Conservation (phyloP, 2,329 filamentous ascomycete genomes). For the Diaporthe humulicola region DNA sequence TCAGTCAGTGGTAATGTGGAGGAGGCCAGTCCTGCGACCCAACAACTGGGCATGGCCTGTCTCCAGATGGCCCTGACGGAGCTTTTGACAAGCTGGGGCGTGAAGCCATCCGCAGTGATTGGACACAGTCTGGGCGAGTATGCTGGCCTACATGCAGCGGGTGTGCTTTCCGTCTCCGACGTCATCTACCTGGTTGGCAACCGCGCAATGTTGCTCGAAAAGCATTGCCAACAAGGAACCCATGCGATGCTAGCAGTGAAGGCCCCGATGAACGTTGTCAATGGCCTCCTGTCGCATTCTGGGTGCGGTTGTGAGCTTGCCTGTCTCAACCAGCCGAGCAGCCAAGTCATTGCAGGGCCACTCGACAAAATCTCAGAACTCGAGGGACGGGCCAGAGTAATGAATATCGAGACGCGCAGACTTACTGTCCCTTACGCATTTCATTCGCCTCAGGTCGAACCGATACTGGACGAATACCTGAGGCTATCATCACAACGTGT, state of each 20-base stretch:
- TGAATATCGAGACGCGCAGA: constrained; percentile 56
- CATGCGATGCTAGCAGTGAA: constrained; percentile 70
- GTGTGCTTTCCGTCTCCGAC: constrained; percentile 78
- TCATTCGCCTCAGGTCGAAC: constrained; percentile 66
- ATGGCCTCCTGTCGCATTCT: constrained; percentile 59
- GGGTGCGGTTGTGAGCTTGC: constrained; percentile 67
- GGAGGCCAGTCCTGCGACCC: constrained; percentile 62
- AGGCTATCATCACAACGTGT: constrained; percentile 53
- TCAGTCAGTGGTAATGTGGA: constrained; percentile 53
- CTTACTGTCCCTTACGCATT: constrained; percentile 66
- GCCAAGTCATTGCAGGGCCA: constrained; percentile 75
- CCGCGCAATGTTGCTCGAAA: constrained; percentile 74
- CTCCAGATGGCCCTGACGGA: constrained; percentile 69
- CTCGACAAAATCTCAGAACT: constrained; percentile 58
- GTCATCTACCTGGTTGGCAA: constrained; percentile 79
- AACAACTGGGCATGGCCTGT: constrained; percentile 62
- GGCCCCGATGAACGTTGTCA: constrained; percentile 47
- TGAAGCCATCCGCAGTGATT: constrained; percentile 60
- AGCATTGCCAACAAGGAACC: constrained; percentile 73
- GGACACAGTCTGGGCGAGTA: constrained; percentile 77
- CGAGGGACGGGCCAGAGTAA: constrained; percentile 50
- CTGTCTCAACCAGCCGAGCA: constrained; percentile 81
- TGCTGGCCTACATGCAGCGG: constrained; percentile 76
- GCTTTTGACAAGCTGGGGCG: constrained; percentile 68
- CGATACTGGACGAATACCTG: constrained; percentile 70